A percentile compares a stretch with the other conserved stretches of the same genome.
Evolutionary conservation across 176 grass and related monocot genomes (phyloP).

Genomic region (Musa itinerans): DNA sequence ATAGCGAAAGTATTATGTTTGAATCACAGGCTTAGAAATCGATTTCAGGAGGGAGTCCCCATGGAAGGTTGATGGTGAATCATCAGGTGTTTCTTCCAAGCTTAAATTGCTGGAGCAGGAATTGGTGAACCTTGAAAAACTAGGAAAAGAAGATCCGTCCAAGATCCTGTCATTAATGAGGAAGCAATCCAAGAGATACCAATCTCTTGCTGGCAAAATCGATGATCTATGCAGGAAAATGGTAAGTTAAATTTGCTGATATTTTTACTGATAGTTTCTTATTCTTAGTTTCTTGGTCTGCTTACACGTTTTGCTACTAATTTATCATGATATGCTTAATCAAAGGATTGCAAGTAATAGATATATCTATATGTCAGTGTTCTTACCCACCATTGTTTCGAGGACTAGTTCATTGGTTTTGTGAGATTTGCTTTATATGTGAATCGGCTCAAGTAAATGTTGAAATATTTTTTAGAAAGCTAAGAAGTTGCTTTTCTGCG

Average conservation of each 20-base stretch:
- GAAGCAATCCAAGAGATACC: conserved; percentile 96
- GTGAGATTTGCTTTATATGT: too few relatives aligned
- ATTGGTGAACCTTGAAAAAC: conserved; percentile 70
- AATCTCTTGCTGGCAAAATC: conserved; percentile 75
- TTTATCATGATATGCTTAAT: not conserved
- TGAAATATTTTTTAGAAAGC: too few relatives aligned
- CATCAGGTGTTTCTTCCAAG: conserved; percentile 77
- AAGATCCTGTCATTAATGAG: conserved; percentile 63
- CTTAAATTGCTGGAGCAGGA: conserved; percentile 81
- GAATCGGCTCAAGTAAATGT: too few relatives aligned
- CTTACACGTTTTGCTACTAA: not conserved
- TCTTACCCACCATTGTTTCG: too few relatives aligned
- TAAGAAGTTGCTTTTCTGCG: too few relatives aligned
- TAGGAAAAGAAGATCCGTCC: conserved; percentile 68
- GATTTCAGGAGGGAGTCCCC: conserved; percentile 81
- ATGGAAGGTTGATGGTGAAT: conserved; percentile 86
- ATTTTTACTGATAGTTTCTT: not conserved
- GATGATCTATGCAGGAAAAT: conserved; percentile 95
- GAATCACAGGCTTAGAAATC: not conserved
- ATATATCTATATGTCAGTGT: too few relatives aligned
- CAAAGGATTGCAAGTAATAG: too few relatives aligned
- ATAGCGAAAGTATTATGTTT: too few relatives aligned
- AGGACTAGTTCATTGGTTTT: too few relatives aligned
- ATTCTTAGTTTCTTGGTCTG: too few relatives aligned
- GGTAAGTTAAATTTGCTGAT: conserved; percentile 28